Percentiles rank a stretch among this genome's conserved stretches.
phyloP scores from a whole-genome alignment of 2,329 filamentous ascomycete species.

The Fusarium solani-melongenae region DNA sequence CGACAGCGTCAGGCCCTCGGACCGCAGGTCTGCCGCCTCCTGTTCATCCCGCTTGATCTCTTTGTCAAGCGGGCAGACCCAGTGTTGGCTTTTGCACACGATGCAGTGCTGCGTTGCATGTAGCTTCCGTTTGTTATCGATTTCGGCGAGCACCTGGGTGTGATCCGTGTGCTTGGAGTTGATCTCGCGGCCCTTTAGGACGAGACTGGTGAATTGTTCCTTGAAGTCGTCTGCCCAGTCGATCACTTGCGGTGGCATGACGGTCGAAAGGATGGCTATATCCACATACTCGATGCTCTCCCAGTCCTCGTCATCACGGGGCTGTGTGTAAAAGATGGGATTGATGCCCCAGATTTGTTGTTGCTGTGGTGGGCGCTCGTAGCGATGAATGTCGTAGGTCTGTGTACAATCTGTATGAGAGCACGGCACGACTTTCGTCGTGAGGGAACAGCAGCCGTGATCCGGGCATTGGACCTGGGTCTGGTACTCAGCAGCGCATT shows the following conservation, averaged over 20 bases:
- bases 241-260: neutral
- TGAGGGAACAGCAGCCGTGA: constrained; percentile 44
- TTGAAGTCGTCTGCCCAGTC: neutral
- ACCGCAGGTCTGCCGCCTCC: neutral
- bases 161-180: neutral
- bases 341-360: neutral
- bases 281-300: neutral
- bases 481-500: constrained; percentile 20
- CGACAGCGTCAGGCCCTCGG: neutral
- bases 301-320: neutral
- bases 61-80: neutral
- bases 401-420: constrained; percentile 5
- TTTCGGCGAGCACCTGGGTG: neutral
- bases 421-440: constrained; percentile 5
- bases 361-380: neutral
- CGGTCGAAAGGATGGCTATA: neutral
- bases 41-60: neutral
- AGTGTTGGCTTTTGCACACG: neutral
- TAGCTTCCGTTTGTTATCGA: neutral
- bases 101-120: neutral
- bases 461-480: constrained; percentile 31
- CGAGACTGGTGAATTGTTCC: neutral
- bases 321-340: neutral
- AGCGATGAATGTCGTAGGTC: constrained; percentile 26
- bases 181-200: neutral